These are phyloP conservation scores for Mortierella alpina DNA, from an alignment of 192 early-diverging fungal genomes.

Conservation along the genomic window DNA sequence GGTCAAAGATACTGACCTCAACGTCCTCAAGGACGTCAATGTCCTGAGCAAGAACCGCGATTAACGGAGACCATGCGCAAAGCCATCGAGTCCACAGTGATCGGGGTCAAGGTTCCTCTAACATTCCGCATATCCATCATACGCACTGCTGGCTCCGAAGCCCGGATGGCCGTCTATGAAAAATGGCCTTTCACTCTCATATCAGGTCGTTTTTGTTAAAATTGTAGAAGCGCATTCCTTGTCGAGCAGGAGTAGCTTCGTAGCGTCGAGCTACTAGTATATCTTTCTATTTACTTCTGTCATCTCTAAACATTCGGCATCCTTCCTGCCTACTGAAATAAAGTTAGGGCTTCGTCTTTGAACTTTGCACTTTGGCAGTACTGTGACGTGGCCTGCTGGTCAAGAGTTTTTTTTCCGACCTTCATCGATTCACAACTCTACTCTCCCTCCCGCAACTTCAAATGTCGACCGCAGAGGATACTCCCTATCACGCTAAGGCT, in stretches of 20 bases:
- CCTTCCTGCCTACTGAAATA: background rate
- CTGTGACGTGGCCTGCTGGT: background rate
- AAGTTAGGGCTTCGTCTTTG: background rate
- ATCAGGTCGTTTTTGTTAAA: background rate
- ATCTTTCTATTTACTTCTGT: background rate
- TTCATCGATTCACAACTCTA: conserved; percentile 3
- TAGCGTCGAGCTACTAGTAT: too few species aligned
- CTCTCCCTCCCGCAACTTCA: background rate
- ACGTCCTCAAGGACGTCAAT: background rate
- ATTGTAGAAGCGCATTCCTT: background rate
- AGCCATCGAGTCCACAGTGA: background rate
- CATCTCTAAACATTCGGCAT: background rate
- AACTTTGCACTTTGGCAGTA: too few species aligned
- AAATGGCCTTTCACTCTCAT: background rate
- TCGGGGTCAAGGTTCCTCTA: background rate
- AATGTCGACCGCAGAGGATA: conserved; percentile 33
- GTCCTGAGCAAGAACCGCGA: conserved; percentile 2
- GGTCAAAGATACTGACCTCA: background rate
- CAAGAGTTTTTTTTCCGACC: background rate
- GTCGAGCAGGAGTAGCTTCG: too few species aligned
- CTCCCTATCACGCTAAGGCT: conserved; percentile 55
- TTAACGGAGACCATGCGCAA: conserved; percentile 2
- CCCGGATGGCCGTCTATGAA: background rate
- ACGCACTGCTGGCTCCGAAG: background rate
- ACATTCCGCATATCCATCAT: background rate